Percentiles rank a stretch among this genome's conserved stretches.
Evolutionary conservation across 176 grass and related monocot genomes (phyloP).

Genomic region (Tillandsia fasciculata): DNA sequence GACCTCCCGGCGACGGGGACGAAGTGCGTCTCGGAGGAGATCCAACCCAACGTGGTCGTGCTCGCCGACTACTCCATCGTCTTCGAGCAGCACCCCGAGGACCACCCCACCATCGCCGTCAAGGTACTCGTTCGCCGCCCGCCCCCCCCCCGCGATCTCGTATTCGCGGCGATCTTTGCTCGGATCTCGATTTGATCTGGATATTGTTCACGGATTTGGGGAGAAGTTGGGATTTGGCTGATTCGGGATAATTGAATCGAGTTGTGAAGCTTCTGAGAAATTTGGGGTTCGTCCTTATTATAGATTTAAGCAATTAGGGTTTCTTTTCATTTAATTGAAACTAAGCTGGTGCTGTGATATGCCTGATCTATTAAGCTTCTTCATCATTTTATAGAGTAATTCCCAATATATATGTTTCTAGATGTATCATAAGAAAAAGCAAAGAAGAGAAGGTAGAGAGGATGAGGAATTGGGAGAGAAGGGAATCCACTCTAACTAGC

Average conservation of each 20-base stretch:
- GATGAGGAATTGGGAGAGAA: no score
- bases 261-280: not conserved
- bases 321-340: not conserved
- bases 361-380: no score
- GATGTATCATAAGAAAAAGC: no score
- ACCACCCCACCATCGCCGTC: slow-evolving; percentile 51
- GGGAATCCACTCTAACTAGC: no score
- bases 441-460: no score
- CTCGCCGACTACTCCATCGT: slow-evolving; percentile 73
- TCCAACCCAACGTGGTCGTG: slow-evolving; percentile 85
- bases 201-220: not conserved
- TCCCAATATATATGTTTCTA: no score
- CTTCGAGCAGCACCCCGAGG: slow-evolving; percentile 38
- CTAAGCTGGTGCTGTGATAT: no score
- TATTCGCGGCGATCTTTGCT: slow-evolving; percentile 3
- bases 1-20: slow-evolving; percentile 62
- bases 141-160: not conserved
- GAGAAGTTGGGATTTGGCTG: not conserved
- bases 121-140: slow-evolving; percentile 26
- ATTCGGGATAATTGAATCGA: not conserved
- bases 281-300: no score
- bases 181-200: slow-evolving; percentile 13
- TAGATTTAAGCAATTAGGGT: not conserved
- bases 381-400: no score
- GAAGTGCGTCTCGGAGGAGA: slow-evolving; percentile 97